Conservation (phyloP, 495 filamentous ascomycete species). For the Penicillium alfredii region DNA sequence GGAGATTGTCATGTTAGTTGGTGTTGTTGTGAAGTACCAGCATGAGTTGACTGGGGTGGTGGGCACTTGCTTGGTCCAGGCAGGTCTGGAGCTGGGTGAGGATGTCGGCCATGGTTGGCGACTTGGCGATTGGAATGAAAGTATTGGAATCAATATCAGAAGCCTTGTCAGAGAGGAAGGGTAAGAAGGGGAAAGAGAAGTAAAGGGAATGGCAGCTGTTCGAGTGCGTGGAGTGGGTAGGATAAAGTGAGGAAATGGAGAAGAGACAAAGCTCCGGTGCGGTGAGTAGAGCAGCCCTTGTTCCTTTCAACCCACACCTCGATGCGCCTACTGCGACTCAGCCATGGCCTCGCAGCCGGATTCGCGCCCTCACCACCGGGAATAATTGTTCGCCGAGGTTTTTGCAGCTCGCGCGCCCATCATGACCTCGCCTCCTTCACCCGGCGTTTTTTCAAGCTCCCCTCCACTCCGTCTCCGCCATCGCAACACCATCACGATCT, state of each 20-base stretch:
- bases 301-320: slow-evolving; percentile 11
- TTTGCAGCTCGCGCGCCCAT: slow-evolving; percentile 11
- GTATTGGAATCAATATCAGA: background rate
- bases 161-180: background rate
- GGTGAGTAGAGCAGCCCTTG: slow-evolving; percentile 13
- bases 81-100: slow-evolving; percentile 94
- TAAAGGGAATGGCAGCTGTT: too few relatives aligned
- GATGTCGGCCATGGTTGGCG: slow-evolving; percentile 69
- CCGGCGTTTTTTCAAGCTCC: slow-evolving; percentile 37
- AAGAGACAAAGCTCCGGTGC: slow-evolving; percentile 19
- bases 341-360: slow-evolving; percentile 15
- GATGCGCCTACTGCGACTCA: slow-evolving; percentile 17
- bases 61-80: slow-evolving; percentile 67
- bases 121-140: background rate
- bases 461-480: slow-evolving; percentile 35
- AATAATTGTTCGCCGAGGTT: slow-evolving; percentile 5
- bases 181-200: slow-evolving; percentile 1
- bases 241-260: slow-evolving; percentile 14
- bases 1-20: slow-evolving; percentile 4
- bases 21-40: slow-evolving; percentile 5
- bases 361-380: background rate
- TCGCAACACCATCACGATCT: slow-evolving; percentile 59
- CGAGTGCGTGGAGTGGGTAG: slow-evolving; percentile 1
- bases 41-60: background rate
- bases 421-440: slow-evolving; percentile 30